These are phyloP conservation scores for Fusarium neocosmosporiellum DNA, from an alignment of 2,329 filamentous ascomycete genomes.

Conservation along the genomic window DNA sequence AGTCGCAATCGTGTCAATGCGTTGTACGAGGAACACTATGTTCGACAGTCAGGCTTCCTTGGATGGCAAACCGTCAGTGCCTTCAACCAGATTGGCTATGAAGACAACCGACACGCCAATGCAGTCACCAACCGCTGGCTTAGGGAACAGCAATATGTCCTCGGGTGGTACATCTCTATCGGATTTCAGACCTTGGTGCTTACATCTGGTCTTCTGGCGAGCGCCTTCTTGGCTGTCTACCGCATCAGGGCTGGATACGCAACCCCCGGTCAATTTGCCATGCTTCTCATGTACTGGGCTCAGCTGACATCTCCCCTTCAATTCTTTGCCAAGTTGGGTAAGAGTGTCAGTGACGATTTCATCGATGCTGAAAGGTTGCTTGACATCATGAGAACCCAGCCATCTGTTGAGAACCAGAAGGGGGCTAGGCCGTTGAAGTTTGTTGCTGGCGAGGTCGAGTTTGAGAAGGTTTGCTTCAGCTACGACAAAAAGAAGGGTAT, in stretches of 20 bases:
- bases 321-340: conserved; percentile 72
- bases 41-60: conserved; percentile 66
- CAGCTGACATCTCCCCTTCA: conserved; percentile 77
- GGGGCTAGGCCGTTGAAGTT: conserved; percentile 62
- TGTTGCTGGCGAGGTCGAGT: conserved; percentile 64
- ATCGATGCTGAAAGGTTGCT: conserved; percentile 69
- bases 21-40: conserved; percentile 65
- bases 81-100: conserved; percentile 69
- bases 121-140: conserved; percentile 58
- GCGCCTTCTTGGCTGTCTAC: conserved; percentile 69
- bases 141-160: conserved; percentile 51
- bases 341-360: conserved; percentile 66
- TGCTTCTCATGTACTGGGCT: conserved; percentile 79
- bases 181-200: conserved; percentile 71
- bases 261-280: conserved; percentile 75
- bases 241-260: conserved; percentile 72
- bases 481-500: conserved; percentile 70
- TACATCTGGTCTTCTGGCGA: conserved; percentile 75
- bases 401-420: conserved; percentile 65
- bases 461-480: conserved; percentile 66
- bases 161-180: conserved; percentile 62
- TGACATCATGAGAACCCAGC: conserved; percentile 67
- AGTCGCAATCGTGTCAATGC: conserved; percentile 64
- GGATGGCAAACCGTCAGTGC: conserved; percentile 70
- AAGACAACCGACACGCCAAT: conserved; percentile 64